Percentiles rank a stretch among this genome's conserved stretches.
Evolutionary conservation across 2,329 filamentous ascomycete genomes (phyloP).

Genomic region (Calonectria ilicicola): DNA sequence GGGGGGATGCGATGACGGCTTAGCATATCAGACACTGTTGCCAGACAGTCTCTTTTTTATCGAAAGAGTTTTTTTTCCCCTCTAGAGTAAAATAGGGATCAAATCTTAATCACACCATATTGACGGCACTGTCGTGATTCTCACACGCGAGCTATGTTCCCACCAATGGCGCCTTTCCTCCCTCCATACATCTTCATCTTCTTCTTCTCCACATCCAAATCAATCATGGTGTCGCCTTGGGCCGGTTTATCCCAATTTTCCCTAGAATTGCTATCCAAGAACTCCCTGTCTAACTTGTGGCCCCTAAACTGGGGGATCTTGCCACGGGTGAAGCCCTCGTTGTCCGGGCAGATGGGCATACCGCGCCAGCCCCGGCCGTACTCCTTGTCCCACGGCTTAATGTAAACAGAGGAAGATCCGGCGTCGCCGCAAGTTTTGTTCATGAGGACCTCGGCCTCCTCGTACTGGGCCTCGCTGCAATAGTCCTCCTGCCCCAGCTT

Average conservation of each 20-base stretch:
- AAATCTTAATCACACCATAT: too few species aligned
- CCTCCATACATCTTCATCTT: neutral
- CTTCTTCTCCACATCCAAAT: neutral
- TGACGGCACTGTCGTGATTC: too few species aligned
- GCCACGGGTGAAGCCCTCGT: neutral
- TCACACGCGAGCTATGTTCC: too few species aligned
- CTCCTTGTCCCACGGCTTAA: constrained; percentile 12
- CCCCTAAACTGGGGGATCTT: neutral
- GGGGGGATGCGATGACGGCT: too few species aligned
- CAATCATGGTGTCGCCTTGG: neutral
- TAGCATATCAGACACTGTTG: too few species aligned
- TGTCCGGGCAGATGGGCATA: neutral
- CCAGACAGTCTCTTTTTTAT: too few species aligned
- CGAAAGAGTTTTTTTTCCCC: too few species aligned
- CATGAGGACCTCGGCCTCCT: constrained; percentile 16
- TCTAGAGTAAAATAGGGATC: too few species aligned
- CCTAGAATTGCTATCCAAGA: neutral
- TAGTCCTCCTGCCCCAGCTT: neutral
- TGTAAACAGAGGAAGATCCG: neutral
- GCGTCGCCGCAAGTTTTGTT: constrained; percentile 20
- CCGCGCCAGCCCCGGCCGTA: constrained; percentile 26
- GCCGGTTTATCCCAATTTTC: neutral
- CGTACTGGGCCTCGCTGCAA: constrained; percentile 25
- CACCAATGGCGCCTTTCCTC: neutral
- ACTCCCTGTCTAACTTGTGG: neutral